phyloP scores from a whole-genome alignment of 495 filamentous ascomycete species.

The Penicillium bovifimosum region DNA sequence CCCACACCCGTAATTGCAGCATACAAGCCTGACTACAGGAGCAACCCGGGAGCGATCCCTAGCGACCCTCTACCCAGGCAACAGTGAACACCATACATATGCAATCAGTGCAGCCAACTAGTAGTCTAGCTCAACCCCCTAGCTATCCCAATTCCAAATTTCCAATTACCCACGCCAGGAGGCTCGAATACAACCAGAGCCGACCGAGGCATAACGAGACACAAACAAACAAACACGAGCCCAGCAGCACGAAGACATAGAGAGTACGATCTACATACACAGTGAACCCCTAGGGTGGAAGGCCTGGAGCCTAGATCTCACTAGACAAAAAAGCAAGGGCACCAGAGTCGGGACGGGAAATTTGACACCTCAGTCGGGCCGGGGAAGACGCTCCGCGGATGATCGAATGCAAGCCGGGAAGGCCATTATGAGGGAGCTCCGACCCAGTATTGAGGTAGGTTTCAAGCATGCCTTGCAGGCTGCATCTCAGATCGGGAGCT shows the following conservation, averaged over 20 bases:
- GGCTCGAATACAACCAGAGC: background rate
- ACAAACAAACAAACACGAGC: background rate
- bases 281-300: background rate
- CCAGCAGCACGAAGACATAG: background rate
- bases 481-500: constrained; percentile 12
- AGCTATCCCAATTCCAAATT: constrained; percentile 1
- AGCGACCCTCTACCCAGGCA: background rate
- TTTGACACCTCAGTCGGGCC: constrained; percentile 1
- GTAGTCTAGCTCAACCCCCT: background rate
- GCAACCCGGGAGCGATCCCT: too few relatives aligned
- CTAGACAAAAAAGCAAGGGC: background rate
- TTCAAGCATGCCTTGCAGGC: constrained; percentile 29
- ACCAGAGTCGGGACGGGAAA: constrained; percentile 1
- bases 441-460: constrained; percentile 22
- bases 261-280: background rate
- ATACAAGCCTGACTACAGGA: too few relatives aligned
- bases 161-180: constrained; percentile 4
- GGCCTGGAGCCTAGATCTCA: background rate
- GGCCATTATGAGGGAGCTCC: constrained; percentile 4
- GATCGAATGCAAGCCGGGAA: constrained; percentile 5
- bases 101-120: background rate
- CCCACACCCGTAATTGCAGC: too few relatives aligned
- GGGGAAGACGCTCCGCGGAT: constrained; percentile 14
- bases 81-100: background rate
- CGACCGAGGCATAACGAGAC: background rate